These are phyloP conservation scores for Ceratorhiza oryzae-sativae DNA, from an alignment of 1,284 basidiomycete genomes.

Conservation along the genomic window DNA sequence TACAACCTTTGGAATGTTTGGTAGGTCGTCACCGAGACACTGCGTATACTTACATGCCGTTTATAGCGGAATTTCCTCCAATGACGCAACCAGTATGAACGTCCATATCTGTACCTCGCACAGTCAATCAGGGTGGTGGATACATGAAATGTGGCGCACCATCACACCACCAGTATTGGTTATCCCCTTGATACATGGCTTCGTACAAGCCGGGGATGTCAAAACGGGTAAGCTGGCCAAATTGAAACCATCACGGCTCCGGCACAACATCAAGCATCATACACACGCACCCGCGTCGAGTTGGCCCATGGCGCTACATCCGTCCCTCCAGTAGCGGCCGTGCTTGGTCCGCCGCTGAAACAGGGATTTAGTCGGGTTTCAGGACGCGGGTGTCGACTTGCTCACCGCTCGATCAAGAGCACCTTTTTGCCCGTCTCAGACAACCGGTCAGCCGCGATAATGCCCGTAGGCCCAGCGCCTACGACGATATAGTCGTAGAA, in stretches of 20 bases:
- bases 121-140: too few relatives aligned
- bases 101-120: not conserved
- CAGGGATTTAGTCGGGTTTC: not conserved
- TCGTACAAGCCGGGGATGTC: conserved; percentile 70
- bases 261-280: not conserved
- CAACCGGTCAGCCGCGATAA: conserved; percentile 62
- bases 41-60: conserved; percentile 65
- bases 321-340: conserved; percentile 64
- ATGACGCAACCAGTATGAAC: conserved; percentile 58
- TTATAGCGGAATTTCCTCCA: conserved; percentile 67
- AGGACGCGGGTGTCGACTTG: conserved; percentile 48
- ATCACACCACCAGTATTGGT: conserved; percentile 63
- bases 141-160: conserved; percentile 52
- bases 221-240: conserved; percentile 63
- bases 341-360: conserved; percentile 63
- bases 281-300: conserved; percentile 56
- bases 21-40: too few relatives aligned
- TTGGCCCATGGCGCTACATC: conserved; percentile 62
- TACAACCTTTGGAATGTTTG: conserved; percentile 61
- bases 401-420: conserved; percentile 32
- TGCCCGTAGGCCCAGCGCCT: conserved; percentile 62
- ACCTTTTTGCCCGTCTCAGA: conserved; percentile 61
- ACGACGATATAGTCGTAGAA: conserved; percentile 58
- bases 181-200: conserved; percentile 57
- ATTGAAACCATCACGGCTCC: not conserved